Percentiles rank a stretch among this genome's conserved stretches.
Conservation (phyloP, 1,284 basidiomycete species). For the Ceratobasidium sp. region DNA sequence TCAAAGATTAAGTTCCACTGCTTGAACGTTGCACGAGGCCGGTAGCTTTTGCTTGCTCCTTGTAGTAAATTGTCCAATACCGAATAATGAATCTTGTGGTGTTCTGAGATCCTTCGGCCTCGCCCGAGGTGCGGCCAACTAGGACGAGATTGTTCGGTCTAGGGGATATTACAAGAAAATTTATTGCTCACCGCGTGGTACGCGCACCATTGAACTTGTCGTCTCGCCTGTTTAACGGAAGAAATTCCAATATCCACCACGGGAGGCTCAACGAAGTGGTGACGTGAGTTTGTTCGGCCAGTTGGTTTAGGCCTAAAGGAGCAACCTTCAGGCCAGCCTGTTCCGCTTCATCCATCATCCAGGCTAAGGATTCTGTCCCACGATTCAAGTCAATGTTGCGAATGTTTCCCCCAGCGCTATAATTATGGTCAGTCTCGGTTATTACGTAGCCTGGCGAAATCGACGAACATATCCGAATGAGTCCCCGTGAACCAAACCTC, state of each 20-base stretch:
- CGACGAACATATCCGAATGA: conserved; percentile 57
- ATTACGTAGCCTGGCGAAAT: neutral
- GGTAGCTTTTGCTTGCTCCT: neutral
- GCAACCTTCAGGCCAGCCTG: neutral
- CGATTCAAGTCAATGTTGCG: conserved; percentile 47
- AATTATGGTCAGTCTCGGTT: neutral
- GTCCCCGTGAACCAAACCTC: conserved; percentile 58
- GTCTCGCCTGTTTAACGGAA: neutral
- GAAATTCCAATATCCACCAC: neutral
- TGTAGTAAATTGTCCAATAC: neutral
- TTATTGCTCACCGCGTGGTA: neutral
- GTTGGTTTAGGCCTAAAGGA: neutral
- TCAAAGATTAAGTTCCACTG: too few species aligned
- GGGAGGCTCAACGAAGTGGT: neutral
- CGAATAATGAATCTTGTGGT: conserved; percentile 11
- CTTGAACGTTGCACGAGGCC: neutral
- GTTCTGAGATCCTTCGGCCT: neutral
- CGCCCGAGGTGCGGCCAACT: neutral
- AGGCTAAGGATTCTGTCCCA: conserved; percentile 43
- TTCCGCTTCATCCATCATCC: conserved; percentile 51
- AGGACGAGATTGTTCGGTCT: neutral
- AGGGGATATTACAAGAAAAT: too few species aligned
- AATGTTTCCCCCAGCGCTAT: conserved; percentile 51
- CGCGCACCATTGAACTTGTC: neutral
- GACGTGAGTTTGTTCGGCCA: neutral